Conservation (phyloP, 202 grass and related monocot genomes). For the Schoenoplectus tabernaemontani region DNA sequence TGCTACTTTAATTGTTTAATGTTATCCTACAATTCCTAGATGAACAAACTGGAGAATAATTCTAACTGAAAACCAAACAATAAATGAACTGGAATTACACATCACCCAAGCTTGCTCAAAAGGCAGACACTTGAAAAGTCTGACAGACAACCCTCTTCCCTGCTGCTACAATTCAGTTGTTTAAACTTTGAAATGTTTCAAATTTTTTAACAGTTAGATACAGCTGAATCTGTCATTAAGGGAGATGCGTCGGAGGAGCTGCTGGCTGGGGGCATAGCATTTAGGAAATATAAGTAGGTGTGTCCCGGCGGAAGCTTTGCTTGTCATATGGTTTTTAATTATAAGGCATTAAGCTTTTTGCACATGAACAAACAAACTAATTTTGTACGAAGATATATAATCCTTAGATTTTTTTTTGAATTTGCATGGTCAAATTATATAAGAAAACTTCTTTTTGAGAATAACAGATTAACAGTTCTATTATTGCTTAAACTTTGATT, state of each 20-base stretch:
- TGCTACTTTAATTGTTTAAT: not conserved
- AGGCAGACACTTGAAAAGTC: not conserved
- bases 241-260: too few relatives aligned
- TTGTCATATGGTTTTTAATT: not conserved
- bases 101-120: not conserved
- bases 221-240: too few relatives aligned
- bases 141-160: not conserved
- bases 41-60: not conserved
- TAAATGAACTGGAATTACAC: not conserved
- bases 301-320: too few relatives aligned
- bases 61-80: not conserved
- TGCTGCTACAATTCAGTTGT: not conserved
- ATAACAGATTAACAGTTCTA: not conserved
- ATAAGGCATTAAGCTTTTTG: not conserved
- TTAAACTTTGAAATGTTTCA: not conserved
- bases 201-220: not conserved
- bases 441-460: not conserved
- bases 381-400: not conserved
- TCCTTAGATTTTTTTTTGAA: not conserved
- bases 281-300: too few relatives aligned
- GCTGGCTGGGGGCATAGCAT: too few relatives aligned
- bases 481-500: not conserved
- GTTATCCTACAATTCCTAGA: not conserved
- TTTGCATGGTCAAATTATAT: not conserved
- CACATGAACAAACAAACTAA: not conserved